Evolutionary conservation across 495 filamentous ascomycete genomes (phyloP).

Genomic region (Talaromyces wortmannii): DNA sequence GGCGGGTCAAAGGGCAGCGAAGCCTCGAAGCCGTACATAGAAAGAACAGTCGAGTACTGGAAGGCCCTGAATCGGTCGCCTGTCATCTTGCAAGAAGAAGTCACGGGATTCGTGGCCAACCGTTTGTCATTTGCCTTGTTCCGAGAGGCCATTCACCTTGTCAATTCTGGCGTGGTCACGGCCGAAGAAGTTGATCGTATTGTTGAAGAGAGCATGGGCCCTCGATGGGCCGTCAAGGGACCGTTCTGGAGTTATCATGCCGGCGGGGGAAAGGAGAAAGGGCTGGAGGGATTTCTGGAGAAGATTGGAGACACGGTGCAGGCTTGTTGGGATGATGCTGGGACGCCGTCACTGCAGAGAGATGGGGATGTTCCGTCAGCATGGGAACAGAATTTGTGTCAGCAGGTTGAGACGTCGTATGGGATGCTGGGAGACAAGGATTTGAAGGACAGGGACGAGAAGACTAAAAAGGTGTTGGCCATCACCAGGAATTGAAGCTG

Average conservation of each 20-base stretch:
- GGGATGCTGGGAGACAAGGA: conserved; percentile 15
- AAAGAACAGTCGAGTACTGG: conserved; percentile 44
- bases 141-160: conserved; percentile 38
- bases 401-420: conserved; percentile 4
- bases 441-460: conserved; percentile 25
- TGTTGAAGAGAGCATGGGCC: conserved; percentile 42
- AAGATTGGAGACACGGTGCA: conserved; percentile 52
- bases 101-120: conserved; percentile 45
- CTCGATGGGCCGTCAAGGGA: conserved; percentile 50
- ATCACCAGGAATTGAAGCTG: background rate
- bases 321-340: conserved; percentile 45
- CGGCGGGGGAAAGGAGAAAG: conserved; percentile 45
- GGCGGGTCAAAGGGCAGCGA: conserved; percentile 11
- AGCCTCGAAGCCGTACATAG: conserved; percentile 29
- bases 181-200: conserved; percentile 40
- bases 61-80: conserved; percentile 36
- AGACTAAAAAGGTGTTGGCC: background rate
- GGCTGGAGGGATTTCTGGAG: conserved; percentile 46
- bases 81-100: conserved; percentile 46
- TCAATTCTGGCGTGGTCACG: conserved; percentile 37
- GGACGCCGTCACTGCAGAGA: conserved; percentile 4
- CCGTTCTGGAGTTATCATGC: conserved; percentile 57
- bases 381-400: background rate
- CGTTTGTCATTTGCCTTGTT: conserved; percentile 41
- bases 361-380: background rate